Base-by-base conservation (phyloP, 2,329 filamentous ascomycete species). In the Diatrype stigma region DNA sequence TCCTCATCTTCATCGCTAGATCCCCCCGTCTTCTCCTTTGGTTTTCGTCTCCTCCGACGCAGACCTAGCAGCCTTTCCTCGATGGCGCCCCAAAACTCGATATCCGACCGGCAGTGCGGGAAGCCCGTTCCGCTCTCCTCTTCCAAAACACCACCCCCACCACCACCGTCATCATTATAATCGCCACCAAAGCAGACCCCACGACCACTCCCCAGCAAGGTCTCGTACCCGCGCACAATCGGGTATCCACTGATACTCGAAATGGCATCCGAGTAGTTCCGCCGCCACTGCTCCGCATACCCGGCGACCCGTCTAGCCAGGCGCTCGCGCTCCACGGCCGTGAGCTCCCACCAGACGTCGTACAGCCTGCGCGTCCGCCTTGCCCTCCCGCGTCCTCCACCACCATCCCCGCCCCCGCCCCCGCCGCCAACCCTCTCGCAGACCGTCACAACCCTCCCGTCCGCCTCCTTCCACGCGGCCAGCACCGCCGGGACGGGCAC, bases 391-490 rank as follows among this genome's bases (percentile, higher is more conserved):
- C 26, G 6, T 6, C 5, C 26, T 6, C 10, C 26, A 5, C 26
- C 26, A 30, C 10, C 10, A 5, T 5, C 10, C 26, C 6, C 26
- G 10, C 26, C 26, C 5, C 26, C 26, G 6, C 26, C 26, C 5
- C 26, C 28, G 0, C 63, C 63, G 2, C 45, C 49, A 16, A 49
- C 51, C 2, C 42, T 50, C 35, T 65, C 63, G 2, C 52, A 48
- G 38, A 66, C 62, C 2, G 62, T 64, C 47, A 65, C 56, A 19
- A 60, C 52, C 23, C 59, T 63, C 3, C 58, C 59, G 10, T 57
- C 50, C 45, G 62, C 63, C 45, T 64, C 63, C 42, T 60, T 64
- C 63, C 63, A 66, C 3, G 59, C 59, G 14, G 60, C 59, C 7
- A 60, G 52, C 19, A 66, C 53, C 37, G 52, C 55, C 1, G 56